These are phyloP conservation scores for Trifolium pratense DNA, from an alignment of 306 rosid species.

Conservation along the genomic window DNA sequence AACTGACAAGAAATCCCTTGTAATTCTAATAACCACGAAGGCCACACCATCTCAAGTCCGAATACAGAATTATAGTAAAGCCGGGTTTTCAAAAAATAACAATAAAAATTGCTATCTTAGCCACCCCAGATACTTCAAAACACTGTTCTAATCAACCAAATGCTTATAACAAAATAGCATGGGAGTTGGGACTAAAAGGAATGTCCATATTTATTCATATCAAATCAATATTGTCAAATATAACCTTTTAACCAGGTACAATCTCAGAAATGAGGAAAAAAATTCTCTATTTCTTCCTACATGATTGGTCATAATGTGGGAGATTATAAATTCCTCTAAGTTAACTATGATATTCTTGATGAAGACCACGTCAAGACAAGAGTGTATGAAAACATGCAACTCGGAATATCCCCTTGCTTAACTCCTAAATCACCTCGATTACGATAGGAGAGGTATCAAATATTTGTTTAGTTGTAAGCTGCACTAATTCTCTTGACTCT, in stretches of 20 bases:
- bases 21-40: too few relatives aligned
- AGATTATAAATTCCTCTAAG: not conserved
- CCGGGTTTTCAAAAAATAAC: not conserved
- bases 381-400: conserved; percentile 3
- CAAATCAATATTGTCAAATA: not conserved
- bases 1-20: too few relatives aligned
- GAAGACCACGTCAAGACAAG: not conserved
- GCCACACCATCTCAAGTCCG: not conserved
- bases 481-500: not conserved
- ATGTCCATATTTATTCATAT: not conserved
- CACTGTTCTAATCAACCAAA: conserved; percentile 1
- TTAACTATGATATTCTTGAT: not conserved
- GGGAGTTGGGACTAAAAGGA: not conserved
- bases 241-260: not conserved
- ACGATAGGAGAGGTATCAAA: too few relatives aligned
- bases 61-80: not conserved
- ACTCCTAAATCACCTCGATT: not conserved
- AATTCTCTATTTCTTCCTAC: too few relatives aligned
- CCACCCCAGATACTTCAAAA: not conserved
- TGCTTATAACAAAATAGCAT: not conserved
- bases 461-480: too few relatives aligned
- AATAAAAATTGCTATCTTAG: not conserved
- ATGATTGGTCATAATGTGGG: not conserved
- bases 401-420: not conserved
- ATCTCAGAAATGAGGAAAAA: too few relatives aligned